Conservation (phyloP, 2,329 filamentous ascomycete genomes). For the Venturia pyrina region DNA sequence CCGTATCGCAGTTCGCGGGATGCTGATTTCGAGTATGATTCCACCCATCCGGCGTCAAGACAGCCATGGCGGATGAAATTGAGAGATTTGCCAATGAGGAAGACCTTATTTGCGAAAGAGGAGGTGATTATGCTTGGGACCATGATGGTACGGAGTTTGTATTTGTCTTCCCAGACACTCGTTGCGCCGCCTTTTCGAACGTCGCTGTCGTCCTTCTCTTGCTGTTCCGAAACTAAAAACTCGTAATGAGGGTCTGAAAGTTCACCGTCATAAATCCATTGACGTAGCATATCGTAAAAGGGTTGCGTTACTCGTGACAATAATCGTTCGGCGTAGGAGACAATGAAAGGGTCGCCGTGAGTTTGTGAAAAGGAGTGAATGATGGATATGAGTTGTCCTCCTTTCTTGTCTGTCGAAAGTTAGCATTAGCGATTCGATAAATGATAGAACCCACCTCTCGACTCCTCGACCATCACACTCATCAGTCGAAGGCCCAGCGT, state of each 20-base stretch:
- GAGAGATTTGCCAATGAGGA: constrained; percentile 91
- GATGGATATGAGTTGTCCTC: constrained; percentile 84
- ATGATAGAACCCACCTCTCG: constrained; percentile 47
- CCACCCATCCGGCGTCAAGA: constrained; percentile 88
- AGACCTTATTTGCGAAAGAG: constrained; percentile 93
- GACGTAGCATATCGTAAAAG: constrained; percentile 91
- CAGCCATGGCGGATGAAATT: constrained; percentile 98
- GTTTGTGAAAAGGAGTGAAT: constrained; percentile 91
- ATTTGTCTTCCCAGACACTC: constrained; percentile 98
- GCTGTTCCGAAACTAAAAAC: constrained; percentile 87
- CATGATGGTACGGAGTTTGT: constrained; percentile 74
- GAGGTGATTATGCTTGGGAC: constrained; percentile 86
- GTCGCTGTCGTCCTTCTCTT: constrained; percentile 35
- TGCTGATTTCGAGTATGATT: constrained; percentile 84
- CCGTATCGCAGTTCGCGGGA: constrained; percentile 89
- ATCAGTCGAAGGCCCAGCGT: constrained; percentile 91
- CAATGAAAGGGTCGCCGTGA: constrained; percentile 90
- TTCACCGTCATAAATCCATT: constrained; percentile 98
- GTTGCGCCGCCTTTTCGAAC: constrained; percentile 50
- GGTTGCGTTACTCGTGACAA: constrained; percentile 80
- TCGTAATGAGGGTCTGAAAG: constrained; percentile 91
- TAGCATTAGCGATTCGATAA: constrained; percentile 8
- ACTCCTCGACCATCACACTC: constrained; percentile 89
- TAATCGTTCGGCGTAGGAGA: constrained; percentile 82
- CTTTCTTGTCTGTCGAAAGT: constrained; percentile 48